A percentile compares a stretch with the other conserved stretches of the same genome.
These are phyloP conservation scores for Penicillium olsonii DNA, from an alignment of 2,329 filamentous ascomycete genomes.

Conservation along the genomic window DNA sequence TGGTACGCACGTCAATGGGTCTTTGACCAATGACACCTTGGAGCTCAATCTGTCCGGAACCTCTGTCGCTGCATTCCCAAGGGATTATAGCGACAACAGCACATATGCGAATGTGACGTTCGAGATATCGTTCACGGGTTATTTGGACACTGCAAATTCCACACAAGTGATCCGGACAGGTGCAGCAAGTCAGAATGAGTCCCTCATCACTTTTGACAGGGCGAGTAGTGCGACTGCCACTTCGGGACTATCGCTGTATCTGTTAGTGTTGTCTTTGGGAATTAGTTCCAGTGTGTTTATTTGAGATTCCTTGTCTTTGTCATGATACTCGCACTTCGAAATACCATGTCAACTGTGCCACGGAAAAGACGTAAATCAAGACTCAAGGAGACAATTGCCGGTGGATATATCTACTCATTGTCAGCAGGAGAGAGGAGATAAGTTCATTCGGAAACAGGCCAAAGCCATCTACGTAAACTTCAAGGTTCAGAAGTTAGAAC, in stretches of 20 bases:
- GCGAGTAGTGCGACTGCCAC: neutral
- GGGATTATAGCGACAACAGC: neutral
- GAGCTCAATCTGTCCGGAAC: slow-evolving; percentile 4
- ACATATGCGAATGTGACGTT: slow-evolving; percentile 9
- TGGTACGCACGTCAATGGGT: slow-evolving; percentile 7
- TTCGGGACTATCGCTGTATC: neutral
- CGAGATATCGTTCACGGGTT: slow-evolving; percentile 4
- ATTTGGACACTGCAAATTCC: slow-evolving; percentile 5
- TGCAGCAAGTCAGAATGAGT: slow-evolving; percentile 2
- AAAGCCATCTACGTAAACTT: too few relatives aligned
- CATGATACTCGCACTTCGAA: too few relatives aligned
- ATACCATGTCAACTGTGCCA: too few relatives aligned
- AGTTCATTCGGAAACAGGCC: too few relatives aligned
- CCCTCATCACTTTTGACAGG: slow-evolving; percentile 5
- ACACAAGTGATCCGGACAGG: slow-evolving; percentile 9
- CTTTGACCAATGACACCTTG: slow-evolving; percentile 12
- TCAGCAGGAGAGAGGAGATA: too few relatives aligned
- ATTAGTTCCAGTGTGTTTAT: neutral
- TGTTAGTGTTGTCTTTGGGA: neutral
- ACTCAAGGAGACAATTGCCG: too few relatives aligned
- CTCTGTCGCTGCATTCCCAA: neutral
- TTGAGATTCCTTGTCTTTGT: neutral
- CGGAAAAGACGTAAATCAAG: too few relatives aligned
- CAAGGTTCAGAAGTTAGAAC: too few relatives aligned
- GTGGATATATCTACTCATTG: too few relatives aligned